Percentiles rank a stretch among this genome's conserved stretches.
phyloP scores from a whole-genome alignment of 805 yeast species.

The Pichia paraexigua region DNA sequence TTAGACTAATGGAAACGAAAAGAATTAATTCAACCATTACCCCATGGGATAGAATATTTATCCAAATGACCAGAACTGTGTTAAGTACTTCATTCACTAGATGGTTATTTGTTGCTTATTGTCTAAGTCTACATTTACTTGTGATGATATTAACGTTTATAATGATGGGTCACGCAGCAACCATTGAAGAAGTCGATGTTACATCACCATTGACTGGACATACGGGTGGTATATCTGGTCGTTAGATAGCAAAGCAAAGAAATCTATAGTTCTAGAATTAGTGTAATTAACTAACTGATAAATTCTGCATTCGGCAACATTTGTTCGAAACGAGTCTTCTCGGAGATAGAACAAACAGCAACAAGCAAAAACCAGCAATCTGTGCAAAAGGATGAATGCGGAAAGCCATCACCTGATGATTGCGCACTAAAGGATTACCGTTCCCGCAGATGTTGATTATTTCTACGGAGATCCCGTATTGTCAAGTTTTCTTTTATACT shows the following conservation, averaged over 20 bases:
- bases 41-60: conserved; percentile 71
- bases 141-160: conserved; percentile 59
- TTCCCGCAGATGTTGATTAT: too few species aligned
- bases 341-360: too few species aligned
- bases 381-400: too few species aligned
- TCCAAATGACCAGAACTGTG: conserved; percentile 64
- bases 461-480: too few species aligned
- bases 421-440: too few species aligned
- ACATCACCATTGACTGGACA: conserved; percentile 14
- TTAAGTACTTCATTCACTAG: conserved; percentile 67
- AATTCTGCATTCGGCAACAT: too few species aligned
- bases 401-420: too few species aligned
- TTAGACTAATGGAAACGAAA: conserved; percentile 69
- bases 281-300: background rate
- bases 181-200: background rate
- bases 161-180: conserved; percentile 29
- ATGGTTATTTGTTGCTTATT: conserved; percentile 64
- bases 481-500: too few species aligned
- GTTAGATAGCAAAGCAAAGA: background rate
- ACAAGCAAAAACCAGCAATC: too few species aligned
- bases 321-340: too few species aligned
- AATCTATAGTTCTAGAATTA: too few species aligned
- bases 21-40: conserved; percentile 65
- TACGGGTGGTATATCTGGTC: conserved; percentile 23
- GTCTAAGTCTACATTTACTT: conserved; percentile 64